phyloP scores from a whole-genome alignment of 768 basidiomycete genomes.

The Chlorophyllum brunneum region DNA sequence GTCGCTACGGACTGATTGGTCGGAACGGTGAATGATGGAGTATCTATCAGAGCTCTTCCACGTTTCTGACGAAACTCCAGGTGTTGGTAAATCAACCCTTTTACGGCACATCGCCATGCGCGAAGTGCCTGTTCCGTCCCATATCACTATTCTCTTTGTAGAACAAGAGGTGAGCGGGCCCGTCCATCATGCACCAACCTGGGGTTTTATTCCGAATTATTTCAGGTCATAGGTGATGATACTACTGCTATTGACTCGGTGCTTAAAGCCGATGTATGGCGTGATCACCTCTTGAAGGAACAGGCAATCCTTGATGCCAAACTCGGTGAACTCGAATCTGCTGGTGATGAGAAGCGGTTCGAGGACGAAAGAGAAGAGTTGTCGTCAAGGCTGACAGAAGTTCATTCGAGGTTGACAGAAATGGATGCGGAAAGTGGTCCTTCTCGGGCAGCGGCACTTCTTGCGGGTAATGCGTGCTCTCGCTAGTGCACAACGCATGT shows the following conservation, averaged over 20 bases:
- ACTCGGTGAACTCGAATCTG: constrained; percentile 66
- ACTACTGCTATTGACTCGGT: constrained; percentile 91
- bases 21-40: constrained; percentile 57
- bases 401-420: constrained; percentile 87
- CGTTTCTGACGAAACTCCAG: constrained; percentile 25
- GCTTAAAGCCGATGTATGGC: constrained; percentile 99
- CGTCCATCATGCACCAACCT: background rate
- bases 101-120: constrained; percentile 92
- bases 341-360: constrained; percentile 74
- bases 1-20: constrained; percentile 90
- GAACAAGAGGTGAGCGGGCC: constrained; percentile 79
- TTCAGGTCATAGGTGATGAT: constrained; percentile 87
- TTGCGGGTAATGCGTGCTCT: constrained; percentile 59
- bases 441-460: constrained; percentile 82
- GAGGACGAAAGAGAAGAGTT: constrained; percentile 87
- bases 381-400: constrained; percentile 76
- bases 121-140: constrained; percentile 88
- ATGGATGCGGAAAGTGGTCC: constrained; percentile 99
- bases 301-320: constrained; percentile 72
- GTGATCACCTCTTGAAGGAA: constrained; percentile 87
- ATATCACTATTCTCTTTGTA: constrained; percentile 96
- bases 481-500: background rate
- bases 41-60: background rate
- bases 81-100: constrained; percentile 96
- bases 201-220: background rate